Conservation (phyloP, 148 eudicot species). For the Amaranthus palmeri region DNA sequence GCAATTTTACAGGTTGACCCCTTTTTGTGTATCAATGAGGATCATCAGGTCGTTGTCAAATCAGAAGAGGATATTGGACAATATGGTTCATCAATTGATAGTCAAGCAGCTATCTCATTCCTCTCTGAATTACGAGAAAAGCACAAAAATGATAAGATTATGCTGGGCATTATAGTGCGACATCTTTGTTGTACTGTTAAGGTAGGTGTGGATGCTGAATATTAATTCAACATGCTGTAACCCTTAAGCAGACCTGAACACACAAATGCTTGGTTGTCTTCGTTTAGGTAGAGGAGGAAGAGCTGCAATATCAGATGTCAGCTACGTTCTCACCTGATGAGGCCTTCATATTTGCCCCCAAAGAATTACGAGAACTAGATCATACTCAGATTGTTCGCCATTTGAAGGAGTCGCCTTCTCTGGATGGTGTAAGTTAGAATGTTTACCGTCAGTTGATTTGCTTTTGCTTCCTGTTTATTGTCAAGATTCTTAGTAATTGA, state of each 20-base stretch:
- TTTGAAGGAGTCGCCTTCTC: constrained; percentile 51
- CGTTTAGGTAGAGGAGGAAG: constrained; percentile 55
- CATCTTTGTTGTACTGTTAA: constrained; percentile 49
- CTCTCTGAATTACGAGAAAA: constrained; percentile 44
- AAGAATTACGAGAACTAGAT: constrained; percentile 50
- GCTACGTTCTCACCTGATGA: constrained; percentile 73
- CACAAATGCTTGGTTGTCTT: constrained; percentile 13
- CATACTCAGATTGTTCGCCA: constrained; percentile 42
- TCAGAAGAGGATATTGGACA: constrained; percentile 45
- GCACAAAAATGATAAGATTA: constrained; percentile 40
- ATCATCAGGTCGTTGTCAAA: constrained; percentile 66
- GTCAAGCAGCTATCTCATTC: constrained; percentile 46
- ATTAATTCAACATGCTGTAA: neutral
- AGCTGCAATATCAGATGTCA: constrained; percentile 52
- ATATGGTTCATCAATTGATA: constrained; percentile 58
- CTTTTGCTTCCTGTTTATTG: constrained; percentile 2
- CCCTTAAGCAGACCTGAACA: neutral
- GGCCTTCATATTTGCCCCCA: constrained; percentile 68
- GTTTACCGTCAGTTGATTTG: constrained; percentile 2
- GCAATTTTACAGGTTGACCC: constrained; percentile 59
- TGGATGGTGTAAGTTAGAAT: constrained; percentile 50
- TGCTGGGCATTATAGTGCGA: constrained; percentile 45
- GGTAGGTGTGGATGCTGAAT: constrained; percentile 29
- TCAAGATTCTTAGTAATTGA: constrained; percentile 2
- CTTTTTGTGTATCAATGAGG: constrained; percentile 62